Evolutionary conservation across 257 asterid genomes (phyloP).

Genomic region (Anisodus acutangulus): DNA sequence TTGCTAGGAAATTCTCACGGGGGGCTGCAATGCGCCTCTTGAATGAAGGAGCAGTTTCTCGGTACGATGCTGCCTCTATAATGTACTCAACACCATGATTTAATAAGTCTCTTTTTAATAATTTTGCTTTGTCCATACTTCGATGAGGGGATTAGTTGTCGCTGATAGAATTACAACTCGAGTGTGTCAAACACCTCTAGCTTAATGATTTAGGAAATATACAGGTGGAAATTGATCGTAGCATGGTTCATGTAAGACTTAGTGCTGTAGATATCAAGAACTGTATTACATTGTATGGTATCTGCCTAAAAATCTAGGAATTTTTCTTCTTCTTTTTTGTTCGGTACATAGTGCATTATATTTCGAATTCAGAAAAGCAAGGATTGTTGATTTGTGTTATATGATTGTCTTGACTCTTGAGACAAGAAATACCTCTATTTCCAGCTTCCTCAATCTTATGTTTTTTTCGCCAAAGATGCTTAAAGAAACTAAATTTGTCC

Average conservation of each 20-base stretch:
- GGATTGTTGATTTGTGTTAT: neutral
- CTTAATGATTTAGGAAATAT: constrained; percentile 24
- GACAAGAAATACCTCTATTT: neutral
- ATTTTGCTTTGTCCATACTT: neutral
- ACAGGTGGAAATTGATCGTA: constrained; percentile 3
- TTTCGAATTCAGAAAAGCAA: neutral
- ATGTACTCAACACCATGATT: constrained; percentile 50
- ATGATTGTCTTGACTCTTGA: neutral
- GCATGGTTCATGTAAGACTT: constrained; percentile 8
- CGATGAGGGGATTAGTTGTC: neutral
- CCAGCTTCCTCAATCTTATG: neutral
- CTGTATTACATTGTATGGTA: neutral
- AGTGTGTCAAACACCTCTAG: neutral
- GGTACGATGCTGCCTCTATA: constrained; percentile 50
- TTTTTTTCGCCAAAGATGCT: neutral
- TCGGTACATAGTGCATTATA: neutral
- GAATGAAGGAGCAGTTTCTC: constrained; percentile 67
- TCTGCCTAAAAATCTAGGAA: too few species aligned
- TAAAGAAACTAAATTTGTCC: neutral
- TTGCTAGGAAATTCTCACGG: constrained; percentile 85
- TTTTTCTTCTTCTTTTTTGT: too few species aligned
- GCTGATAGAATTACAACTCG: neutral
- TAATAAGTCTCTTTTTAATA: neutral
- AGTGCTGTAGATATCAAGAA: neutral
- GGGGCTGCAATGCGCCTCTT: constrained; percentile 97